Evolutionary conservation across 768 basidiomycete species (phyloP).

Genomic region (Boletus sp.): DNA sequence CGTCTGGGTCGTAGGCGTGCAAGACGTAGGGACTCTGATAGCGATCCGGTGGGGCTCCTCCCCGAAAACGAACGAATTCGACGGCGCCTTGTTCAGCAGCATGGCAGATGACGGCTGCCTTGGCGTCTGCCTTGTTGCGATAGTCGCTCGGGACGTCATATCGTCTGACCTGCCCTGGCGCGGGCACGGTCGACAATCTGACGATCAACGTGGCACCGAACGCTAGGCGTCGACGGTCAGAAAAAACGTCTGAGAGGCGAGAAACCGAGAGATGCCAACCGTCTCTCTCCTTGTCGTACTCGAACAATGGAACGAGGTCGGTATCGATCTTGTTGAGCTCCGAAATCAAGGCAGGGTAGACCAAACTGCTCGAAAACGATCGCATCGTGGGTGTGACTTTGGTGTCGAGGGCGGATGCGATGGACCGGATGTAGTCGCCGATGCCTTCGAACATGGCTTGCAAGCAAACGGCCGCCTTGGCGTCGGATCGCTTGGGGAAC

Average conservation of each 20-base stretch:
- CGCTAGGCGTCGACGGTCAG: slow-evolving; percentile 37
- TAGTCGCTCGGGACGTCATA: slow-evolving; percentile 52
- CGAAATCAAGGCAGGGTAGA: slow-evolving; percentile 44
- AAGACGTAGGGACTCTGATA: slow-evolving; percentile 39
- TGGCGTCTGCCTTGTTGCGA: slow-evolving; percentile 60
- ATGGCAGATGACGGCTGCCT: slow-evolving; percentile 48
- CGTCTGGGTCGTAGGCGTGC: slow-evolving; percentile 25
- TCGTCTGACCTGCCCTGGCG: slow-evolving; percentile 36
- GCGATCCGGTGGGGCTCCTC: slow-evolving; percentile 39
- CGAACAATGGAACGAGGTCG: slow-evolving; percentile 39
- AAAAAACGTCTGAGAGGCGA: neutral
- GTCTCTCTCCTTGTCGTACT: slow-evolving; percentile 45
- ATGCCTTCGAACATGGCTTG: slow-evolving; percentile 64
- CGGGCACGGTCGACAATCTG: slow-evolving; percentile 34
- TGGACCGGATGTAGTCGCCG: slow-evolving; percentile 51
- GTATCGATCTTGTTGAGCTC: slow-evolving; percentile 46
- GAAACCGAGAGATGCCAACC: slow-evolving; percentile 37
- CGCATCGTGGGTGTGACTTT: slow-evolving; percentile 47
- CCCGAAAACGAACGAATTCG: slow-evolving; percentile 59
- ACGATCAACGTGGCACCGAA: slow-evolving; percentile 53
- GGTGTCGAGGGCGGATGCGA: slow-evolving; percentile 42
- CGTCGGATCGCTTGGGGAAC: slow-evolving; percentile 60
- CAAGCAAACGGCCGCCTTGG: slow-evolving; percentile 67
- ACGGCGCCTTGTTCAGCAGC: slow-evolving; percentile 57
- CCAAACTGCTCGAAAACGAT: slow-evolving; percentile 41